Evolutionary conservation across 257 asterid genomes (phyloP), one percentile per base, ranked within the genome.

Genomic region (Marsdenia floribunda): DNA sequence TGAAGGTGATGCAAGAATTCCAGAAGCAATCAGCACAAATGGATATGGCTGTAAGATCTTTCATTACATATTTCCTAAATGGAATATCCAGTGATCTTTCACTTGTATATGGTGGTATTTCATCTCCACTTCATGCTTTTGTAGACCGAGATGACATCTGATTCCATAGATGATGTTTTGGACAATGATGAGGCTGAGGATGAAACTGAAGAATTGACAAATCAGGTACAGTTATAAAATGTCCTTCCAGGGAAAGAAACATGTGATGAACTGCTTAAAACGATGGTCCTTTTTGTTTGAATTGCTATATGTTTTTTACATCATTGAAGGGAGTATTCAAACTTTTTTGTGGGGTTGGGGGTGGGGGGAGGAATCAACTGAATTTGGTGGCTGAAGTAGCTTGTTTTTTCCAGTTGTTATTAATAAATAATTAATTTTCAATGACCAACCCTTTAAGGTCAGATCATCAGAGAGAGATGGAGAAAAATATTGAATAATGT

Each of bases 121-220:
- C 16, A 72, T 44, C 10, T 68, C 53, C 58, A 16, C 53, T 76
- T 37, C 47, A 78, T 44, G 72, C 75, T n/a, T 53, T 47, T 67
- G 81, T 80, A 93, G 98, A 86, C 97, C 76, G 98, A 93, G 87
- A 91, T 93, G 96, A 93, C 90, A 94, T 87, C 96, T 40, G 98
- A 94, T 73, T 85, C 90, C 85, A 93, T 93, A 46, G 97, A 91
- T 73, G 96, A 90, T 82, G 91, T 76, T 85, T 83, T 93, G 83
- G 98, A 93, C 78, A 74, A 88, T 74, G 98, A 91, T 50, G 98
- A 93, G 78, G 98, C 97, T 74, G 97, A 91, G 83, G 98, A 93
- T 42, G 98, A 93, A 87, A 86, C 97, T 29, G 98, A 93, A 24
- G 98, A 91, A 68, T 75, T 91, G 85, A 93, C 98, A 72, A 93